phyloP scores from a whole-genome alignment of 1,284 basidiomycete species.

The Microbotryum saponariae region DNA sequence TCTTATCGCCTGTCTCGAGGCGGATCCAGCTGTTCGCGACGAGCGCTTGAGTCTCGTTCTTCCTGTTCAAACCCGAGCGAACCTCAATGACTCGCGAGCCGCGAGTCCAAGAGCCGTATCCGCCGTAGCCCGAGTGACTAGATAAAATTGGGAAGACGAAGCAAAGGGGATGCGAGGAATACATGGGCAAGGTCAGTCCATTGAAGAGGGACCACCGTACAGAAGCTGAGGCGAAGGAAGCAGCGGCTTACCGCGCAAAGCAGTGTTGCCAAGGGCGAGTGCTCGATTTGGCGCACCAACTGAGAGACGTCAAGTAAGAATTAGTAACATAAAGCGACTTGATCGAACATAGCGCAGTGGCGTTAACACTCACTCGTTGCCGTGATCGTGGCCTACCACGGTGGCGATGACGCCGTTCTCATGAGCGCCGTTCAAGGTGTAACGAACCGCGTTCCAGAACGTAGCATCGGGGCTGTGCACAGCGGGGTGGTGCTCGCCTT shows the following conservation, averaged over 20 bases:
- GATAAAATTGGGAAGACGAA: background rate
- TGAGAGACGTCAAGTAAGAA: background rate
- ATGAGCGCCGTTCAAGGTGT: background rate
- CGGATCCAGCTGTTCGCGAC: background rate
- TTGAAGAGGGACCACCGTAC: too few species aligned
- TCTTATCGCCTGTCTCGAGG: background rate
- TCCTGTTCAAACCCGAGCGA: background rate
- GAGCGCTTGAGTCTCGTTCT: background rate
- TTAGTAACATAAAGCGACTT: too few species aligned
- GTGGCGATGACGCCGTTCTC: background rate
- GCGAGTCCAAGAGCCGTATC: background rate
- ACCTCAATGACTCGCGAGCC: background rate
- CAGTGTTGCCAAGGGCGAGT: background rate
- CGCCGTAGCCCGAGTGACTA: constrained; percentile 7
- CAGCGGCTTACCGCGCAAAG: background rate
- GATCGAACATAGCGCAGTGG: too few species aligned
- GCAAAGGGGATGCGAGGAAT: too few species aligned
- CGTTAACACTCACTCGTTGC: background rate
- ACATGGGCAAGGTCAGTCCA: too few species aligned
- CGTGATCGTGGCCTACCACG: constrained; percentile 2
- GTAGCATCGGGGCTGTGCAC: background rate
- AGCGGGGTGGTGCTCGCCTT: background rate
- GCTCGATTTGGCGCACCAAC: background rate
- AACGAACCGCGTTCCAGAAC: background rate
- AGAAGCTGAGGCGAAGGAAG: too few species aligned